phyloP scores from a whole-genome alignment of 2,329 filamentous ascomycete genomes.

The Aspergillus sp. region DNA sequence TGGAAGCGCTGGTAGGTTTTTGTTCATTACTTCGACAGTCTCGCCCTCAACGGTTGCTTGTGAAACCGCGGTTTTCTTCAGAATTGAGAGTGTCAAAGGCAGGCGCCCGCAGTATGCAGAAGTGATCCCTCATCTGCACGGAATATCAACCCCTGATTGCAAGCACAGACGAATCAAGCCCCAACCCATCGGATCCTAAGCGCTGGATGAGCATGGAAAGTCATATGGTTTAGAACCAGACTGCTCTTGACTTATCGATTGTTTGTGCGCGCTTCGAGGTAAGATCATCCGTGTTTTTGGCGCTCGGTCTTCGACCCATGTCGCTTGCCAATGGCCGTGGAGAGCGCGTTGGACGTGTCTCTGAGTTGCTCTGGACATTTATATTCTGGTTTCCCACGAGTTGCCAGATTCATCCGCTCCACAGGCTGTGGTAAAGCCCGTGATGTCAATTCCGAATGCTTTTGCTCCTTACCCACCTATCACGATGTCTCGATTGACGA shows the following conservation, averaged over 20 bases:
- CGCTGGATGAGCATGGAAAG: constrained; percentile 31
- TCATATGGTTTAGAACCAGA: constrained; percentile 24
- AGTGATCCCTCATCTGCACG: constrained; percentile 6
- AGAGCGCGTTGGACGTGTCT: neutral
- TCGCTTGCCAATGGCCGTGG: neutral
- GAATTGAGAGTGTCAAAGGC: constrained; percentile 5
- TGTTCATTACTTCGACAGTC: constrained; percentile 4
- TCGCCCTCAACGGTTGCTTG: neutral
- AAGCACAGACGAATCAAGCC: constrained; percentile 12
- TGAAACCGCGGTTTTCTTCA: neutral
- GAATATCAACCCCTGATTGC: constrained; percentile 4
- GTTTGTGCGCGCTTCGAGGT: constrained; percentile 33
- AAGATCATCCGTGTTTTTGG: constrained; percentile 21
- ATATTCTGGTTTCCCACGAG: neutral
- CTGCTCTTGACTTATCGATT: constrained; percentile 15
- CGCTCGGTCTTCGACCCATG: neutral
- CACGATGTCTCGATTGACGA: constrained; percentile 5
- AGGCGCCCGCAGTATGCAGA: constrained; percentile 10
- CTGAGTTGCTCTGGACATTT: neutral
- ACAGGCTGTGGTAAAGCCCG: neutral
- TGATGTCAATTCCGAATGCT: neutral
- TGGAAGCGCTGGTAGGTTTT: constrained; percentile 14
- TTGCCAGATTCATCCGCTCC: neutral
- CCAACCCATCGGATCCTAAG: constrained; percentile 13
- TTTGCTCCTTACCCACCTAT: neutral